These are phyloP conservation scores for Aspergillus sp. DNA, from an alignment of 2,329 filamentous ascomycete species.

Conservation along the genomic window DNA sequence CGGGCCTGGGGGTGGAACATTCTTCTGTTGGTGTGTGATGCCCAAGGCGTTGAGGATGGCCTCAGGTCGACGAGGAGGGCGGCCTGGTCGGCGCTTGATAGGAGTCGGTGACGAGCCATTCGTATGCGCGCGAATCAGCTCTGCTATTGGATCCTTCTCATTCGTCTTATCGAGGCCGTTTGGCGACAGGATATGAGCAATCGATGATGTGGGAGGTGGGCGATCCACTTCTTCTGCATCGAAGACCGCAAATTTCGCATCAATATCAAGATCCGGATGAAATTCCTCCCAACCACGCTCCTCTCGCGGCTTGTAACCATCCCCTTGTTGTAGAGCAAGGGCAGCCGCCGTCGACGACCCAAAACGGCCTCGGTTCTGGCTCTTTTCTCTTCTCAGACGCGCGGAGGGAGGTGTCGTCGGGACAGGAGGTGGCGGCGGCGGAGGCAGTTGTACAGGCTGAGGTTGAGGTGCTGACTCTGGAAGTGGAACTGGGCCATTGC, in stretches of 20 bases:
- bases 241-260: slow-evolving; percentile 75
- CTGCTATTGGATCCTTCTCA: slow-evolving; percentile 41
- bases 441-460: slow-evolving; percentile 24
- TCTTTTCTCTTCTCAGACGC: slow-evolving; percentile 46
- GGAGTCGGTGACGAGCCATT: slow-evolving; percentile 44
- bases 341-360: slow-evolving; percentile 83
- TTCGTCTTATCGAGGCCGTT: slow-evolving; percentile 31
- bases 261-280: slow-evolving; percentile 91
- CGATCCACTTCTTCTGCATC: slow-evolving; percentile 84
- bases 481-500: slow-evolving; percentile 43
- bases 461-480: slow-evolving; percentile 10
- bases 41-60: slow-evolving; percentile 63
- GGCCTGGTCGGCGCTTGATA: slow-evolving; percentile 62
- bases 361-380: slow-evolving; percentile 65
- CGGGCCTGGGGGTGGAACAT: slow-evolving; percentile 51
- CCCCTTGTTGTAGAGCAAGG: slow-evolving; percentile 84
- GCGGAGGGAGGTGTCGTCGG: slow-evolving; percentile 42
- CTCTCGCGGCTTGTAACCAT: slow-evolving; percentile 96
- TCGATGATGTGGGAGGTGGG: slow-evolving; percentile 55
- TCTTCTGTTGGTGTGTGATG: slow-evolving; percentile 58
- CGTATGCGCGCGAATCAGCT: slow-evolving; percentile 44
- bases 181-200: slow-evolving; percentile 32
- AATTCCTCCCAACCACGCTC: slow-evolving; percentile 98
- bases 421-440: slow-evolving; percentile 33
- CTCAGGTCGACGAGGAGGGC: slow-evolving; percentile 65